Conservation (phyloP, 306 rosid genomes). For the Cajanus cajan region DNA sequence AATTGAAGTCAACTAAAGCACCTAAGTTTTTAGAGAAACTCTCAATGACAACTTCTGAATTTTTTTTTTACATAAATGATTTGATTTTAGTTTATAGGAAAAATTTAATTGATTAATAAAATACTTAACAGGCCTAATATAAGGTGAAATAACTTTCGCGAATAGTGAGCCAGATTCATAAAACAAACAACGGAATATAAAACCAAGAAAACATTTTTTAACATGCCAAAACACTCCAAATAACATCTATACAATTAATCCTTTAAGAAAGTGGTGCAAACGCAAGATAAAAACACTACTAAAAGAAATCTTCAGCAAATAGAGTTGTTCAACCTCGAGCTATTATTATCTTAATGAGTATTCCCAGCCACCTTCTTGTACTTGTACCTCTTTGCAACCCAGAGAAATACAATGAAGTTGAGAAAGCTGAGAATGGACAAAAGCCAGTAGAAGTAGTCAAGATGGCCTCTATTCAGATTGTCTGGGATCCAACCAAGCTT, state of each 20-base stretch:
- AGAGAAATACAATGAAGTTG: slow-evolving; percentile 58
- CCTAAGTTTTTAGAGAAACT: too few relatives aligned
- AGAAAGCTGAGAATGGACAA: slow-evolving; percentile 60
- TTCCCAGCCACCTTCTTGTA: slow-evolving; percentile 53
- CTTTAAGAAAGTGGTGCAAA: not conserved
- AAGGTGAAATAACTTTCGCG: too few relatives aligned
- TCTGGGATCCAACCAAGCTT: slow-evolving; percentile 83
- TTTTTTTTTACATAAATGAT: too few relatives aligned
- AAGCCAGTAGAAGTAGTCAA: slow-evolving; percentile 78
- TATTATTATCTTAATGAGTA: not conserved
- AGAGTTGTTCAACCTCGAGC: not conserved
- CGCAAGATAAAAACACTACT: not conserved
- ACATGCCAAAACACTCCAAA: not conserved
- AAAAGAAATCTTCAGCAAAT: not conserved
- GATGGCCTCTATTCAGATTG: slow-evolving; percentile 78
- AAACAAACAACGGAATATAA: not conserved
- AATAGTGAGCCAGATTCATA: too few relatives aligned
- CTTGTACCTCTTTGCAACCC: slow-evolving; percentile 58
- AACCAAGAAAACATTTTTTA: not conserved
- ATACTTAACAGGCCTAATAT: too few relatives aligned
- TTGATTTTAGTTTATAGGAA: too few relatives aligned
- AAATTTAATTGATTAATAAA: too few relatives aligned
- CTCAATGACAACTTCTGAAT: too few relatives aligned
- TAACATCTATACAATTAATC: slow-evolving; percentile 9
- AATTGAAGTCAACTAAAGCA: too few relatives aligned